Conservation (phyloP, 129 eudicot species). For the Tagetes erecta region DNA sequence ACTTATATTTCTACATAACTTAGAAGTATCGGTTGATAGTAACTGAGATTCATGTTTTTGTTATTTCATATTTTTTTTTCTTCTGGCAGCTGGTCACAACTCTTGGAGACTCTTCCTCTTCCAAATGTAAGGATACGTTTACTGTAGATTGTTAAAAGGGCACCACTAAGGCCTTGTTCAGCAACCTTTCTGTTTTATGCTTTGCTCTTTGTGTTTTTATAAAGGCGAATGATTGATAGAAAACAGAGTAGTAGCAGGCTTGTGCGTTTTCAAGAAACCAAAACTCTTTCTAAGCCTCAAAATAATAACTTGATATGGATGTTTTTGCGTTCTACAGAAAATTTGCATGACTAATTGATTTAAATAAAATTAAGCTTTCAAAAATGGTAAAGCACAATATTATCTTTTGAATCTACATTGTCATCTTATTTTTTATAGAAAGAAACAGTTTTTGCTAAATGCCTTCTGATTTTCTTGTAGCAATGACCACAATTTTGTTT, state of each 20-base stretch:
- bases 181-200: constrained; percentile 4
- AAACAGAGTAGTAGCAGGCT: not conserved
- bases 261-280: not conserved
- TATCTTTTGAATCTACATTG: not conserved
- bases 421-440: not conserved
- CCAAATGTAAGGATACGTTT: constrained; percentile 56
- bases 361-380: constrained; percentile 4
- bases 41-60: not conserved
- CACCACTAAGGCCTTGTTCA: constrained; percentile 10
- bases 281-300: not conserved
- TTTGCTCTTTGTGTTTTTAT: not conserved
- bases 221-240: not conserved
- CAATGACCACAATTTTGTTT: not conserved
- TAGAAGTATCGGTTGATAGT: not conserved
- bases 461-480: constrained; percentile 16
- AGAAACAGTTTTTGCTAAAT: not conserved
- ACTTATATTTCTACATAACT: constrained; percentile 13
- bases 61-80: constrained; percentile 13
- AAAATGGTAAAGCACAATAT: not conserved
- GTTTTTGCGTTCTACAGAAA: not conserved
- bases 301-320: constrained; percentile 1
- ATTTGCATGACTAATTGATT: not conserved
- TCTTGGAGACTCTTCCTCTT: constrained; percentile 91
- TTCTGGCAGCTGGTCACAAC: constrained; percentile 77
- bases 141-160: constrained; percentile 1